phyloP scores from a whole-genome alignment of 1,284 basidiomycete genomes.

The Pyrrhoderma noxium region DNA sequence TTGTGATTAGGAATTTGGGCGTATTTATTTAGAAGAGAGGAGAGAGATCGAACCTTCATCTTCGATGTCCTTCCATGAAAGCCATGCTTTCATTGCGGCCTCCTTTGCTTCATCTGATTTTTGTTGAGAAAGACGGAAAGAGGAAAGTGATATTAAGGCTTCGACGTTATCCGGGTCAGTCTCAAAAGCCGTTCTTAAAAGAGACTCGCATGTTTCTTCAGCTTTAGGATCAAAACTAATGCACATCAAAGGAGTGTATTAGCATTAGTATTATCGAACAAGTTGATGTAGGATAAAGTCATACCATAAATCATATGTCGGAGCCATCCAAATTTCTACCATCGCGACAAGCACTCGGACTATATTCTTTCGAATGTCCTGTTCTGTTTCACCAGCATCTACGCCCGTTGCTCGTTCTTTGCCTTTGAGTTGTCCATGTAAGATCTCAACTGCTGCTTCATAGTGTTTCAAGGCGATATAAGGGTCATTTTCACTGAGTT shows the following conservation, averaged over 20 bases:
- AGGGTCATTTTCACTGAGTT: slow-evolving; percentile 74
- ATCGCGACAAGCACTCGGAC: slow-evolving; percentile 85
- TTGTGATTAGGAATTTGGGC: slow-evolving; percentile 3
- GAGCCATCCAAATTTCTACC: slow-evolving; percentile 96
- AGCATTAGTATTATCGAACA: background rate
- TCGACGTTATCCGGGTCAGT: slow-evolving; percentile 75
- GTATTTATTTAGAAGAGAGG: background rate
- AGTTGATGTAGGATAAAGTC: slow-evolving; percentile 20
- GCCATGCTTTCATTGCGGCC: slow-evolving; percentile 66
- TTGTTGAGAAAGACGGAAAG: slow-evolving; percentile 85
- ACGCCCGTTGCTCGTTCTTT: slow-evolving; percentile 44
- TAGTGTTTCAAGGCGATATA: slow-evolving; percentile 75
- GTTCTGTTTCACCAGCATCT: slow-evolving; percentile 35
- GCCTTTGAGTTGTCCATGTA: slow-evolving; percentile 65
- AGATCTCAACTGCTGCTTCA: slow-evolving; percentile 70
- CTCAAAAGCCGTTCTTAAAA: slow-evolving; percentile 67
- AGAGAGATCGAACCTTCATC: slow-evolving; percentile 39
- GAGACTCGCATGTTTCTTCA: slow-evolving; percentile 73
- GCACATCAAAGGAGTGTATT: background rate
- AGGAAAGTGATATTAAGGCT: slow-evolving; percentile 76
- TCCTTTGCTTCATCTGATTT: slow-evolving; percentile 74
- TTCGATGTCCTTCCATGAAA: slow-evolving; percentile 68
- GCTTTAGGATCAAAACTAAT: slow-evolving; percentile 74
- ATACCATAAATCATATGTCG: slow-evolving; percentile 80
- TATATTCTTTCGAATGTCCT: slow-evolving; percentile 64